A percentile compares a stretch with the other conserved stretches of the same genome.
These are phyloP conservation scores for Erodium maritimum DNA, from an alignment of 345 rosid species.

Conservation along the genomic window DNA sequence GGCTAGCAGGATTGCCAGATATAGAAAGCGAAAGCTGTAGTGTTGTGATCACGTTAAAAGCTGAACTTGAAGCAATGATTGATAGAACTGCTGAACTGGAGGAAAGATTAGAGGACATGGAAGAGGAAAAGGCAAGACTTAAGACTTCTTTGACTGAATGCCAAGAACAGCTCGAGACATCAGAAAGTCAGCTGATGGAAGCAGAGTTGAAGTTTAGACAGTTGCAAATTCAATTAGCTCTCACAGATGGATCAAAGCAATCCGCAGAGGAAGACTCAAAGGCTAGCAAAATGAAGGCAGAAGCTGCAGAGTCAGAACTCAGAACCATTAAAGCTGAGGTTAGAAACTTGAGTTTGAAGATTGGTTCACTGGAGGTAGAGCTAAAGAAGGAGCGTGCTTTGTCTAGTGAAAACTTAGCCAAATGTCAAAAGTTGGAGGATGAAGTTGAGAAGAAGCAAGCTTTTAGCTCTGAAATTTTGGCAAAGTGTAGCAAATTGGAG, in stretches of 20 bases:
- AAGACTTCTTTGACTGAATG: too few species aligned
- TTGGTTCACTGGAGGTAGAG: conserved; percentile 32
- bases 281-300: too few species aligned
- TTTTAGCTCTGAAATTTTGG: background rate
- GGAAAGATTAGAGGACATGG: conserved; percentile 40
- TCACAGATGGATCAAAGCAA: background rate
- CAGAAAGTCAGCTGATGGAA: conserved; percentile 28
- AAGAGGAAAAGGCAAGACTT: conserved; percentile 43
- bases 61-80: conserved; percentile 37
- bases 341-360: conserved; percentile 30
- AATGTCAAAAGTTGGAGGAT: too few species aligned
- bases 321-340: conserved; percentile 36
- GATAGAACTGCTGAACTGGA: conserved; percentile 46
- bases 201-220: conserved; percentile 28
- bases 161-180: conserved; percentile 35
- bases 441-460: conserved; percentile 9
- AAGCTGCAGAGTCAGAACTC: too few species aligned
- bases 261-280: background rate
- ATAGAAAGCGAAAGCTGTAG: conserved; percentile 31
- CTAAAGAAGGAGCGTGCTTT: too few species aligned
- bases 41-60: conserved; percentile 22
- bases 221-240: conserved; percentile 6
- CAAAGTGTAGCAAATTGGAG: conserved; percentile 14
- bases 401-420: too few species aligned
- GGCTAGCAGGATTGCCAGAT: conserved; percentile 49